A percentile compares a stretch with the other conserved stretches of the same genome.
Conservation (phyloP, 192 early-diverging fungal species). For the Dissophora globulifera region DNA sequence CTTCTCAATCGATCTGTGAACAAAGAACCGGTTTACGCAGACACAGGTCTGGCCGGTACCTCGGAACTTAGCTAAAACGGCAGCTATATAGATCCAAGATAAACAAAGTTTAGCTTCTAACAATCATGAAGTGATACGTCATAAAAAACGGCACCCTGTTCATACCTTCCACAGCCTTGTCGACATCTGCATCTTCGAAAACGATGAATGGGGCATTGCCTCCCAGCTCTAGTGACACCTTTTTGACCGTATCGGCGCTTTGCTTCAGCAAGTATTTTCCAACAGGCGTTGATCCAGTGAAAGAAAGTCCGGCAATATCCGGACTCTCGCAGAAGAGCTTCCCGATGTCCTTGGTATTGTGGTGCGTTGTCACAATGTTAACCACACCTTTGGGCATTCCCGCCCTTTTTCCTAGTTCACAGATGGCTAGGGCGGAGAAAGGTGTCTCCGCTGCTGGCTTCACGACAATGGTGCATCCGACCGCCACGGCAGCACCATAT, state of each 20-base stretch:
- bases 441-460: conserved; percentile 74
- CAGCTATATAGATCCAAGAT: too few relatives aligned
- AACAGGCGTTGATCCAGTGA: conserved; percentile 82
- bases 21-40: conserved; percentile 81
- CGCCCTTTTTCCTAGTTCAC: conserved; percentile 62
- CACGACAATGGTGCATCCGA: conserved; percentile 79
- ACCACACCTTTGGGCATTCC: conserved; percentile 78
- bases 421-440: conserved; percentile 62
- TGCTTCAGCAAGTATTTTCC: conserved; percentile 75
- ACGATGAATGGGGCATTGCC: conserved; percentile 87
- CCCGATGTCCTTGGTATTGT: conserved; percentile 65
- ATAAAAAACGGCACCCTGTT: too few relatives aligned
- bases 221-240: conserved; percentile 83
- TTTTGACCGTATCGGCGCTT: conserved; percentile 74
- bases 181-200: conserved; percentile 81
- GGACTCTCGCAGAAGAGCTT: conserved; percentile 66
- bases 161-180: conserved; percentile 71
- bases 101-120: too few relatives aligned
- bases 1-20: conserved; percentile 73
- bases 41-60: conserved; percentile 87
- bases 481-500: conserved; percentile 77
- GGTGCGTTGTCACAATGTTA: conserved; percentile 70
- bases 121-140: too few relatives aligned
- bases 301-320: conserved; percentile 74
- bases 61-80: conserved; percentile 71